Conservation (phyloP, 176 grass and related monocot genomes). For the Miscanthus lutarioriparius region DNA sequence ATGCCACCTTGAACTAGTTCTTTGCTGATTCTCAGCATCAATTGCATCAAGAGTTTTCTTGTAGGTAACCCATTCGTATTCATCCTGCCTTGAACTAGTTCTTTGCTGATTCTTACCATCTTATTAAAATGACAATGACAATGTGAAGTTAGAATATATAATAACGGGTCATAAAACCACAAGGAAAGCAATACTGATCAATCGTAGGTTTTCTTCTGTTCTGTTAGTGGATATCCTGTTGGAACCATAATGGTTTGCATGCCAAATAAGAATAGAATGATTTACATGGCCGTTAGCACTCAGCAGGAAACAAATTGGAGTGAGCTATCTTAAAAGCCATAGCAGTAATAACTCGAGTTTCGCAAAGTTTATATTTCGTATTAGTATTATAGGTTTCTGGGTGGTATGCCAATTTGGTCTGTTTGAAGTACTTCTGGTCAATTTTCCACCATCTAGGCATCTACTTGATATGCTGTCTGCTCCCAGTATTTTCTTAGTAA, state of each 20-base stretch:
- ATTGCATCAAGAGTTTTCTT: slow-evolving; percentile 62
- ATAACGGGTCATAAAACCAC: background rate
- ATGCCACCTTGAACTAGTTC: slow-evolving; percentile 53
- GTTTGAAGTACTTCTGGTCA: background rate
- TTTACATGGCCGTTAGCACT: background rate
- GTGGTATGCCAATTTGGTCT: background rate
- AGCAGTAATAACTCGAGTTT: background rate
- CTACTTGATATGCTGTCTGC: too few relatives aligned
- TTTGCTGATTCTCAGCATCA: too few relatives aligned
- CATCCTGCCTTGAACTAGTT: slow-evolving; percentile 78
- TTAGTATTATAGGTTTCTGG: background rate
- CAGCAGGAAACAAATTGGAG: slow-evolving; percentile 2
- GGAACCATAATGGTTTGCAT: background rate
- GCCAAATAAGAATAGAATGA: background rate
- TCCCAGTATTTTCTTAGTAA: too few relatives aligned
- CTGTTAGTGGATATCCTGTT: background rate
- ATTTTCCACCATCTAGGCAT: too few relatives aligned
- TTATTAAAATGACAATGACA: slow-evolving; percentile 42
- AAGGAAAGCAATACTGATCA: background rate
- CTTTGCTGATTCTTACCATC: slow-evolving; percentile 75
- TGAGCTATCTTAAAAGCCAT: background rate
- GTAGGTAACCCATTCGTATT: slow-evolving; percentile 81
- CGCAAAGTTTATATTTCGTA: background rate
- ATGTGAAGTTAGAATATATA: slow-evolving; percentile 20
- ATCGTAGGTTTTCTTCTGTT: slow-evolving; percentile 12